Percentiles rank a stretch among this genome's conserved stretches.
These are phyloP conservation scores for Astrothelium macrocarpum DNA, from an alignment of 495 filamentous ascomycete species.

Conservation along the genomic window DNA sequence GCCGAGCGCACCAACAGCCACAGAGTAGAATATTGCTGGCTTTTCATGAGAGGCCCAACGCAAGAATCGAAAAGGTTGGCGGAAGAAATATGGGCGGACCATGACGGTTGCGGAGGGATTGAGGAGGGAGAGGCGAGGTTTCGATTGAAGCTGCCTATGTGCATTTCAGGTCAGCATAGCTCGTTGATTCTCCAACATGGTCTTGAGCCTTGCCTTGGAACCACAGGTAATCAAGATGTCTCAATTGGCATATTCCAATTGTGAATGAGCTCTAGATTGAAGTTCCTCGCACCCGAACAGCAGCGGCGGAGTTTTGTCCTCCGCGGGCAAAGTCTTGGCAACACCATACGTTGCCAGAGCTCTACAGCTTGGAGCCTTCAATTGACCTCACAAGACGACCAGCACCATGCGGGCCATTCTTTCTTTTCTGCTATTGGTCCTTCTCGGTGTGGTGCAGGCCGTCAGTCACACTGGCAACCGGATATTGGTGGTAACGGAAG, in stretches of 20 bases:
- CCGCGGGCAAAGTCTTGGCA: slow-evolving; percentile 13
- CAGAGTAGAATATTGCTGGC: slow-evolving; percentile 80
- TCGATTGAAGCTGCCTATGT: not conserved
- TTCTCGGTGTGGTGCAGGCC: slow-evolving; percentile 58
- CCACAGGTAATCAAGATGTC: not conserved
- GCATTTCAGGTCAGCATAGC: too few relatives aligned
- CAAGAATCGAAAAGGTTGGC: slow-evolving; percentile 66
- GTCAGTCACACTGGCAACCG: slow-evolving; percentile 71
- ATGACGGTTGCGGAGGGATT: slow-evolving; percentile 11
- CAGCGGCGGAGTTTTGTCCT: slow-evolving; percentile 6
- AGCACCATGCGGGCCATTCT: slow-evolving; percentile 65
- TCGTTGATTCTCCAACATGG: too few relatives aligned
- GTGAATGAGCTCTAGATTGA: not conserved
- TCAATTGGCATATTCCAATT: not conserved
- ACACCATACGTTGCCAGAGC: slow-evolving; percentile 13
- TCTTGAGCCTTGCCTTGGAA: not conserved
- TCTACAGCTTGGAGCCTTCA: not conserved
- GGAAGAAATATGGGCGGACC: slow-evolving; percentile 65
- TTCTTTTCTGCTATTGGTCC: slow-evolving; percentile 55
- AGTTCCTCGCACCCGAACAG: not conserved
- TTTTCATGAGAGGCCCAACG: slow-evolving; percentile 78
- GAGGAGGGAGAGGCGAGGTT: not conserved
- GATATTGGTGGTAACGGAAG: slow-evolving; percentile 79
- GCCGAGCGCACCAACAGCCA: slow-evolving; percentile 59
- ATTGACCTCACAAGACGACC: slow-evolving; percentile 3